These are phyloP conservation scores for Plasmopara muralis DNA, from an alignment of 352 stramenopile species.

Conservation along the genomic window DNA sequence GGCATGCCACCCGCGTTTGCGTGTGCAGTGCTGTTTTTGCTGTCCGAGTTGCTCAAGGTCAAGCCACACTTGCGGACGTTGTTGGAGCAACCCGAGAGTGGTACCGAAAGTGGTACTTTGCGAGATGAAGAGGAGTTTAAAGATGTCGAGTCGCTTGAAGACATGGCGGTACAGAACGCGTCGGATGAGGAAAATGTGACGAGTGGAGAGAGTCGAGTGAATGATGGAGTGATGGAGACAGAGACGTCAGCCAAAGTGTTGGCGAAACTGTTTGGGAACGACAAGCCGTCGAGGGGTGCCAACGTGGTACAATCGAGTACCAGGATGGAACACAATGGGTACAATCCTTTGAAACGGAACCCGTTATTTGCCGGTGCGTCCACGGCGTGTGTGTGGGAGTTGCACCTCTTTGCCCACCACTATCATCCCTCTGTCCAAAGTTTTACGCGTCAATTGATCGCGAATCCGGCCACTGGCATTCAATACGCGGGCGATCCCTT, in stretches of 20 bases:
- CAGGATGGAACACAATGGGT: slow-evolving; percentile 27
- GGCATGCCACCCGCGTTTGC: slow-evolving; percentile 85
- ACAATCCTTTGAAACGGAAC: slow-evolving; percentile 86
- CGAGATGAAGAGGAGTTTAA: slow-evolving; percentile 55
- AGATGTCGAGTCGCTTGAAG: slow-evolving; percentile 26
- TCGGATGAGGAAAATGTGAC: slow-evolving; percentile 30
- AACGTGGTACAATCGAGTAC: slow-evolving; percentile 16
- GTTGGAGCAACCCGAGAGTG: slow-evolving; percentile 54
- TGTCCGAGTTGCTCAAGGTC: slow-evolving; percentile 91
- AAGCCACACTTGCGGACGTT: slow-evolving; percentile 71
- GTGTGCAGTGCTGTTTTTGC: slow-evolving; percentile 91
- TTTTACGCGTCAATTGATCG: slow-evolving; percentile 84
- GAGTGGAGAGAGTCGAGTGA: slow-evolving; percentile 18
- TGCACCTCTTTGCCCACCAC: slow-evolving; percentile 88
- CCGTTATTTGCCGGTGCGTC: slow-evolving; percentile 74
- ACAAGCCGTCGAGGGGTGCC: slow-evolving; percentile 29
- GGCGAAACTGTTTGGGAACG: slow-evolving; percentile 56
- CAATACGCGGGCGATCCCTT: slow-evolving; percentile 94
- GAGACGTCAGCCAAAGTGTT: slow-evolving; percentile 51
- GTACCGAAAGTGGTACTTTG: slow-evolving; percentile 2
- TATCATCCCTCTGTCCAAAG: slow-evolving; percentile 95
- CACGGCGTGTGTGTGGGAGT: slow-evolving; percentile 88
- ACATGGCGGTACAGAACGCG: too few species aligned
- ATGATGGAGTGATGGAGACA: slow-evolving; percentile 44
- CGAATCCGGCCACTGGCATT: slow-evolving; percentile 53